Percentiles rank a stretch among this genome's conserved stretches.
Conservation (phyloP, 23 red algal genomes). For the Rhodosorus marinus region DNA sequence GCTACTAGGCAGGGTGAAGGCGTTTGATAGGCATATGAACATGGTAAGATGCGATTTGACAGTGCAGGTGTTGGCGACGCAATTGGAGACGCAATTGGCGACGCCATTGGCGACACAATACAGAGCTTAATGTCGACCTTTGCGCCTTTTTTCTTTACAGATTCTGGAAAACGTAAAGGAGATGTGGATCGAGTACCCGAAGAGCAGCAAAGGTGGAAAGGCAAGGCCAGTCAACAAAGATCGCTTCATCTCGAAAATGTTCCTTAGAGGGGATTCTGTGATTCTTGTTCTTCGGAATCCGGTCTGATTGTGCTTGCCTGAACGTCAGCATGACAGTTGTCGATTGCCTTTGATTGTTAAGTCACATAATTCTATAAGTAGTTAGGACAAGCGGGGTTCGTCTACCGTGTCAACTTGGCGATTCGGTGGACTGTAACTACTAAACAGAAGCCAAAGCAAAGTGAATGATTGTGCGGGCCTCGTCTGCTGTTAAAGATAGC, state of each 20-base stretch:
- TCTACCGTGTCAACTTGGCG: too few relatives aligned
- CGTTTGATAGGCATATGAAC: slow-evolving; percentile 87
- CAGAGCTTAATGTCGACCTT: neutral
- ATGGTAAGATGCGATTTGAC: slow-evolving; percentile 45
- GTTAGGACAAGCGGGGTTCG: too few relatives aligned
- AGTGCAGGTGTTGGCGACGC: too few relatives aligned
- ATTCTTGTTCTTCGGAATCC: slow-evolving; percentile 66
- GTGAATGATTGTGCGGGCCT: too few relatives aligned
- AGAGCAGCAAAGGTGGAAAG: slow-evolving; percentile 33
- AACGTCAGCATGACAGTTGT: too few relatives aligned
- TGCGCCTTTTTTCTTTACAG: neutral
- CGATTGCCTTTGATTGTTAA: too few relatives aligned
- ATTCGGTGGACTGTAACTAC: too few relatives aligned
- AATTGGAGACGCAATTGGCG: too few relatives aligned
- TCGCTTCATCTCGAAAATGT: slow-evolving; percentile 76
- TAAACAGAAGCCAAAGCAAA: too few relatives aligned
- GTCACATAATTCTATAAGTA: too few relatives aligned
- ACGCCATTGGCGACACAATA: too few relatives aligned
- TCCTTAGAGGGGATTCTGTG: slow-evolving; percentile 76
- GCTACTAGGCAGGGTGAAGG: slow-evolving; percentile 62
- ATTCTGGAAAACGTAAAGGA: slow-evolving; percentile 67
- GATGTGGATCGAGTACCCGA: slow-evolving; percentile 52
- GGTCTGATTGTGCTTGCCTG: slow-evolving; percentile 32
- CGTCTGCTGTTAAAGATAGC: too few relatives aligned
- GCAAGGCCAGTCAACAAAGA: slow-evolving; percentile 26